Evolutionary conservation across 2,329 filamentous ascomycete species (phyloP).

Genomic region (Scedosporium aurantiacum): DNA sequence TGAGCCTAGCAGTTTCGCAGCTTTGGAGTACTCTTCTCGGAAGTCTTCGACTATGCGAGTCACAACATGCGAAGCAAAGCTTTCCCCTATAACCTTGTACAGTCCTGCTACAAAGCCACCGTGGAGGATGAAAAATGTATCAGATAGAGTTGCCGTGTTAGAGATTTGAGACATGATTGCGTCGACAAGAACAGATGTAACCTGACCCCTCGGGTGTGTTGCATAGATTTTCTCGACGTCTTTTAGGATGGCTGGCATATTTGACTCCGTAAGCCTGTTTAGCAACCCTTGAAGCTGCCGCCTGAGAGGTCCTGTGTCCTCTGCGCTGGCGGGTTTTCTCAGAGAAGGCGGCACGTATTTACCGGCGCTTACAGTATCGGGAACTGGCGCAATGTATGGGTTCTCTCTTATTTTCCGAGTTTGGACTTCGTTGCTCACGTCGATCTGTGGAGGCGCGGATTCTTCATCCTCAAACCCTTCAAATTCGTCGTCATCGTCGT

Average conservation of each 20-base stretch:
- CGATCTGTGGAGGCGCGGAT: slow-evolving; percentile 14
- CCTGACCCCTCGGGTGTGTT: slow-evolving; percentile 74
- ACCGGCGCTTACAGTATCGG: slow-evolving; percentile 27
- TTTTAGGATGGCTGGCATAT: slow-evolving; percentile 70
- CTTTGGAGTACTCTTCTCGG: slow-evolving; percentile 48
- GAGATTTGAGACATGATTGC: slow-evolving; percentile 69
- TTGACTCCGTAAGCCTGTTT: slow-evolving; percentile 87
- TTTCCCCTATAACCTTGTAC: slow-evolving; percentile 77
- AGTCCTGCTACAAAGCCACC: slow-evolving; percentile 82
- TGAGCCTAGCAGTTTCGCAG: slow-evolving; percentile 19
- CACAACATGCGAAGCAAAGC: slow-evolving; percentile 80
- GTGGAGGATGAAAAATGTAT: slow-evolving; percentile 83
- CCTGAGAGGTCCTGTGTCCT: slow-evolving; percentile 59
- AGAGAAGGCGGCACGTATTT: slow-evolving; percentile 91
- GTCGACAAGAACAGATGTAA: slow-evolving; percentile 70
- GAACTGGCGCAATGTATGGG: slow-evolving; percentile 69
- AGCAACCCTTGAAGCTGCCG: slow-evolving; percentile 79
- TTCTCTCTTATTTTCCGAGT: slow-evolving; percentile 53
- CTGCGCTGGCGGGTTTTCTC: slow-evolving; percentile 50
- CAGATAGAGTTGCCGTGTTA: slow-evolving; percentile 66
- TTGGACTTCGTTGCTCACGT: slow-evolving; percentile 8
- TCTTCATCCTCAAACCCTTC: slow-evolving; percentile 17
- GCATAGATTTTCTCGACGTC: slow-evolving; percentile 78
- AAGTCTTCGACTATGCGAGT: slow-evolving; percentile 70
- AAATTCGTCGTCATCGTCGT: slow-evolving; percentile 12